Conservation (phyloP, 192 early-diverging fungal genomes). For the Phlyctochytrium bullatum region DNA sequence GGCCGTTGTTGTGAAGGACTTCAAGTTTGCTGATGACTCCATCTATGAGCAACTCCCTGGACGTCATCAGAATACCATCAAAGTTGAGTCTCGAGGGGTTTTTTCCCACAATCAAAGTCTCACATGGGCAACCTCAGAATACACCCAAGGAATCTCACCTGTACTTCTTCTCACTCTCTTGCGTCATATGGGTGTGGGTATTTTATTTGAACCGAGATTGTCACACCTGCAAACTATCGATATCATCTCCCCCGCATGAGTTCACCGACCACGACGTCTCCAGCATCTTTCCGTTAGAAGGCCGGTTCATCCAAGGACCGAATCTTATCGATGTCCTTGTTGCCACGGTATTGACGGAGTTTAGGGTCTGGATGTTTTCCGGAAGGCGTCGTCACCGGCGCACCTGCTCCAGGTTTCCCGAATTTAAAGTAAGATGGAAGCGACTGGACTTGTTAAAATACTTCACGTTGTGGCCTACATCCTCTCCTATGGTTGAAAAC, state of each 20-base stretch:
- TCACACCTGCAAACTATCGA: no score
- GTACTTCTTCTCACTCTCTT: neutral
- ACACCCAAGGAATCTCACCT: no score
- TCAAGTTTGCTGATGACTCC: neutral
- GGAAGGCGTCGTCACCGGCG: neutral
- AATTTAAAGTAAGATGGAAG: constrained; percentile 3
- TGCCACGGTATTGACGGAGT: neutral
- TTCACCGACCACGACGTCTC: no score
- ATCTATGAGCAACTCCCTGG: neutral
- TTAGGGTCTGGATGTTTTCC: neutral
- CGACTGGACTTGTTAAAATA: no score
- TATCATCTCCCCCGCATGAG: no score
- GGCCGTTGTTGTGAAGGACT: neutral
- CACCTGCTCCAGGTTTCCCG: constrained; percentile 1
- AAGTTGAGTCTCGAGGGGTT: no score
- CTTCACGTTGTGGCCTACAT: no score
- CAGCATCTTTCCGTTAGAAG: neutral
- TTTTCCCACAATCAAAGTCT: no score
- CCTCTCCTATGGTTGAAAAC: no score
- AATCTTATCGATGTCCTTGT: neutral
- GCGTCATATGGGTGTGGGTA: neutral
- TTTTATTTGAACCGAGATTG: neutral
- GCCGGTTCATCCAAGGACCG: neutral
- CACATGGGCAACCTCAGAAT: no score
- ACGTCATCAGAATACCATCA: neutral